phyloP scores from a whole-genome alignment of 1,284 basidiomycete genomes.

The Pascua guehoae region DNA sequence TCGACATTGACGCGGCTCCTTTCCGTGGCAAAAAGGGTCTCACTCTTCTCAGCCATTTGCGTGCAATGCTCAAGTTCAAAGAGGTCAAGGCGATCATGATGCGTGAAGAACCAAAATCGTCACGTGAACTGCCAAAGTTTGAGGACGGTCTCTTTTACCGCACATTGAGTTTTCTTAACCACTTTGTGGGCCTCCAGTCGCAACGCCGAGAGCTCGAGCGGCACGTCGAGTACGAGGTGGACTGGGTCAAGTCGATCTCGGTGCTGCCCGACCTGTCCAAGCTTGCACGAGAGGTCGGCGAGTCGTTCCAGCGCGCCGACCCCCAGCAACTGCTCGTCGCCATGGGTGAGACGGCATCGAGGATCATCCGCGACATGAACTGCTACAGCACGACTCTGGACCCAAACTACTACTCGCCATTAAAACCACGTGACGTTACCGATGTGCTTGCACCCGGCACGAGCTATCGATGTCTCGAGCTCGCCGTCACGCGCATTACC shows the following conservation, averaged over 20 bases:
- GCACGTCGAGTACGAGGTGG: constrained; percentile 91
- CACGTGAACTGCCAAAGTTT: too few relatives aligned
- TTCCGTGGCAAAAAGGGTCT: constrained; percentile 93
- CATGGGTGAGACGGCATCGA: constrained; percentile 65
- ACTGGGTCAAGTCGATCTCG: constrained; percentile 93
- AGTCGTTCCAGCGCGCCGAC: constrained; percentile 58
- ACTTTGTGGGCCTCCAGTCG: constrained; percentile 88
- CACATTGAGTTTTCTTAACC: constrained; percentile 63
- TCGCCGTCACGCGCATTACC: constrained; percentile 59
- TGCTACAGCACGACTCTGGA: constrained; percentile 55
- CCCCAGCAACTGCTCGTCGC: constrained; percentile 63
- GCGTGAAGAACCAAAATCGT: constrained; percentile 49
- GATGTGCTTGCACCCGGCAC: constrained; percentile 23
- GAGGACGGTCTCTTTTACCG: constrained; percentile 56
- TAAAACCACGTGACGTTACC: constrained; percentile 57
- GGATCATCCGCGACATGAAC: constrained; percentile 63
- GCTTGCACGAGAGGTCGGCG: constrained; percentile 81
- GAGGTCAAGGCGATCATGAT: constrained; percentile 74
- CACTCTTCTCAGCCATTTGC: constrained; percentile 78
- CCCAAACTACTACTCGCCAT: constrained; percentile 59
- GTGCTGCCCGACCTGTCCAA: constrained; percentile 82
- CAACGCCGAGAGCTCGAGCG: constrained; percentile 74
- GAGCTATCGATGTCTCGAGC: constrained; percentile 56
- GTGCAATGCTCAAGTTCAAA: constrained; percentile 60
- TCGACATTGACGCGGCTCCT: constrained; percentile 75